A percentile compares a stretch with the other conserved stretches of the same genome.
These are phyloP conservation scores for Macrolepiota albuminosa DNA, from an alignment of 768 basidiomycete genomes.

Conservation along the genomic window DNA sequence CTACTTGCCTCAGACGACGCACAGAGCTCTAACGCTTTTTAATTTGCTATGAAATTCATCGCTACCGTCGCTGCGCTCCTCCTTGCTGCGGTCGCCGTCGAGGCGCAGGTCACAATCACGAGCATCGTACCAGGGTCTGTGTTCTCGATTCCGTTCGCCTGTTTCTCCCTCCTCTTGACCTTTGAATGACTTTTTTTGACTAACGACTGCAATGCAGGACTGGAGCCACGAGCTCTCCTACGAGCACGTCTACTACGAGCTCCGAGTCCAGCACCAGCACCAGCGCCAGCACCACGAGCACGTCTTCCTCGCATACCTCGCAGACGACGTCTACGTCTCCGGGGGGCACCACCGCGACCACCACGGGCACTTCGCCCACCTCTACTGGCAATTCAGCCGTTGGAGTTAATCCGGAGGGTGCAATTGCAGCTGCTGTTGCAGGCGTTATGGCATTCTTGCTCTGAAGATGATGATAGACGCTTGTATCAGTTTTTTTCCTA, in stretches of 20 bases:
- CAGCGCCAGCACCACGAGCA: neutral
- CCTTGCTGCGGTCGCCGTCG: conserved; percentile 4
- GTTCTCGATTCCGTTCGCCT: neutral
- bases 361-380: conserved; percentile 2
- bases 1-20: neutral
- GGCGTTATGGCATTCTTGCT: conserved; percentile 14
- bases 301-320: neutral
- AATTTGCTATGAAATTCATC: conserved; percentile 1
- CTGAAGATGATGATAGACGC: neutral
- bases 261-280: neutral
- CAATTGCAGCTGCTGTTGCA: conserved; percentile 10
- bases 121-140: conserved; percentile 11
- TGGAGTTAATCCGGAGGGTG: conserved; percentile 12
- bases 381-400: conserved; percentile 4
- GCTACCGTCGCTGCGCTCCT: conserved; percentile 3
- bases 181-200: neutral
- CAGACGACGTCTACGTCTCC: neutral
- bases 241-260: neutral
- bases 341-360: neutral
- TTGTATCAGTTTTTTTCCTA: neutral
- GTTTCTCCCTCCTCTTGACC: neutral
- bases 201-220: neutral
- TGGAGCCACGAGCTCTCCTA: neutral
- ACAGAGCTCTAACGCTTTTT: neutral
- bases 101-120: conserved; percentile 10